Base-by-base conservation (phyloP, 2,329 filamentous ascomycete species). In the Bipolaris victoriae region DNA sequence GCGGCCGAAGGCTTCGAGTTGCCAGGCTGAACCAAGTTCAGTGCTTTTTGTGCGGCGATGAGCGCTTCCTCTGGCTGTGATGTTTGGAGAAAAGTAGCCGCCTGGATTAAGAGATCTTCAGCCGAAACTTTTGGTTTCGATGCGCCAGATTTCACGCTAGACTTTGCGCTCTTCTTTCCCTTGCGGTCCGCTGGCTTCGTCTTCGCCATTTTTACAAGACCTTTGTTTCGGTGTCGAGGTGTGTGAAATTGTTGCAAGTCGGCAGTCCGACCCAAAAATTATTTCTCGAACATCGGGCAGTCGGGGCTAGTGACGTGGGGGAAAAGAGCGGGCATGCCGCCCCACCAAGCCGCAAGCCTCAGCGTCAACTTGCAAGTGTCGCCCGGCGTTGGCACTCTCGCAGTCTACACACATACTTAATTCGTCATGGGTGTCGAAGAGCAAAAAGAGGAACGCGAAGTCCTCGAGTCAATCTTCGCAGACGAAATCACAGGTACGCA, bases 381-480 rank as follows among this genome's bases (percentile, higher is more conserved):
- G 7, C 35, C 46, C 50, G 35, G 43, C 48, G 29, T 31, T 10
- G 29, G 29, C 29, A 31, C 10, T 31, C 29, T 13, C 11, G 29
- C 24, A 50, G 39, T 39, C 39, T 18, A 47, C 50, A 48, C 26
- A 49, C 16, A 67, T 29, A 60, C 59, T 49, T 49, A 20, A 68
- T 37, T 26, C 63, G 57, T 49, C 53, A 83, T 83, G 81, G 81
- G 81, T 24, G 66, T 76, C 57, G 94, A 98, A 83, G 95, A 99
- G 60, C 95, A 99, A 78, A 81, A 88, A 65, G 95, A 99, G 80
- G 95, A 99, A 84, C 89, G 93, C 61, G 95, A 99, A 78, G 94
- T 99, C 69, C 91, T 99, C 75, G 92, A 96, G 74, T 97, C 94
- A 60, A 99, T 99, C 73, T 99, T 98, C 68, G 92, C 95, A 1